phyloP scores from a whole-genome alignment of 768 basidiomycete species.

The Pisolithus microcarpus region DNA sequence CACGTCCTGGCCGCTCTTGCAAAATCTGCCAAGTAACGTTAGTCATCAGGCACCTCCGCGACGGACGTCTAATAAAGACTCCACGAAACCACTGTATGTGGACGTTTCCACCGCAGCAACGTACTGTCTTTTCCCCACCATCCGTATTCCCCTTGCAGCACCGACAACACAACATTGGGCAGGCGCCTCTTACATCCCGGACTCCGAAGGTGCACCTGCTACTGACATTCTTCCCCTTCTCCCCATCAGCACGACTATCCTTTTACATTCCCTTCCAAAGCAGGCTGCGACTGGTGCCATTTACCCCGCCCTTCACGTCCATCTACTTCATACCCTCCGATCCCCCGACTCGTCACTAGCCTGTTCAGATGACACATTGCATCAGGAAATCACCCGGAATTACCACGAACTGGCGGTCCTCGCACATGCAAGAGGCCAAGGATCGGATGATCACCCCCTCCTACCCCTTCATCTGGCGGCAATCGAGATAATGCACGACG shows the following conservation, averaged over 20 bases:
- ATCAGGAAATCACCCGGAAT: constrained; percentile 56
- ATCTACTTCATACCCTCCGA: constrained; percentile 48
- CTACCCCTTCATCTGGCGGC: constrained; percentile 74
- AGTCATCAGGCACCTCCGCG: constrained; percentile 21
- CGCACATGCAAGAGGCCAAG: constrained; percentile 32
- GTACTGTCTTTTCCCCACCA: constrained; percentile 41
- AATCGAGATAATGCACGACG: constrained; percentile 51
- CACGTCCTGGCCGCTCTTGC: constrained; percentile 53
- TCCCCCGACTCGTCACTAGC: constrained; percentile 34
- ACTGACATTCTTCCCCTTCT: constrained; percentile 37
- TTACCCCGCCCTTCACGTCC: constrained; percentile 49
- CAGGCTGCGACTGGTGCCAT: constrained; percentile 32
- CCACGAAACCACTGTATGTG: constrained; percentile 24
- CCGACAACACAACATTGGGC: constrained; percentile 24
- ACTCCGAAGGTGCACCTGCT: constrained; percentile 19
- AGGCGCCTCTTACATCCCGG: constrained; percentile 27
- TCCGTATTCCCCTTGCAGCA: constrained; percentile 37
- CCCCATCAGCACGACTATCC: constrained; percentile 50
- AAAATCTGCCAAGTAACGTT: constrained; percentile 16
- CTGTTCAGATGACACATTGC: constrained; percentile 27
- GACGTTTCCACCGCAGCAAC: constrained; percentile 36
- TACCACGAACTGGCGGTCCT: constrained; percentile 67
- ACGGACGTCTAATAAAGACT: constrained; percentile 26
- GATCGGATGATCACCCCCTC: constrained; percentile 41
- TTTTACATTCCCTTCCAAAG: constrained; percentile 48